Evolutionary conservation across 2,329 filamentous ascomycete species (phyloP).

Genomic region (Botrytis cinerea): DNA sequence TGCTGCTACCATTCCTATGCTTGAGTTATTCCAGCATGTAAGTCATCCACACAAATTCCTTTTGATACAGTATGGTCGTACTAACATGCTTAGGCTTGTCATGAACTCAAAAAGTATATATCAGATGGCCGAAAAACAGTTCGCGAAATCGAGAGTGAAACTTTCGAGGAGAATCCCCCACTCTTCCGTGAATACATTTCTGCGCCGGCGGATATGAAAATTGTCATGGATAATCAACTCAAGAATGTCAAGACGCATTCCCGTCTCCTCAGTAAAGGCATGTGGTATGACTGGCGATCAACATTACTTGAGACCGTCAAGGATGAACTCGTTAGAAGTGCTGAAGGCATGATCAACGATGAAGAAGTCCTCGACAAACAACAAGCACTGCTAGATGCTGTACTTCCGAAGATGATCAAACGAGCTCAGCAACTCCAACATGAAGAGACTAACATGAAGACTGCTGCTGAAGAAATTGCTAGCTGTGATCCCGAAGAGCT

Average conservation of each 20-base stretch:
- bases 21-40: constrained; percentile 90
- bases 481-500: constrained; percentile 82
- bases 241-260: constrained; percentile 96
- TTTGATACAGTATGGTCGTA: background rate
- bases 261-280: constrained; percentile 85
- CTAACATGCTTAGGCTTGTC: constrained; percentile 64
- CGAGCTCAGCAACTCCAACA: constrained; percentile 61
- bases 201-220: constrained; percentile 78
- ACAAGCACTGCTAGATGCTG: constrained; percentile 65
- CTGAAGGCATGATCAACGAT: constrained; percentile 75
- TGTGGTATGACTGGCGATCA: constrained; percentile 98
- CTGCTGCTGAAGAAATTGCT: constrained; percentile 71
- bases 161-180: constrained; percentile 84
- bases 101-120: constrained; percentile 95
- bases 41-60: constrained; percentile 40
- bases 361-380: constrained; percentile 66
- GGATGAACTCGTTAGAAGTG: constrained; percentile 74
- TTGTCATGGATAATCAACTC: constrained; percentile 93
- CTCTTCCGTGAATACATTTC: constrained; percentile 90
- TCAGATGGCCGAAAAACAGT: constrained; percentile 89
- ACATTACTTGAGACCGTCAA: constrained; percentile 84
- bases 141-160: constrained; percentile 86
- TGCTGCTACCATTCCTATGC: constrained; percentile 87
- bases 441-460: constrained; percentile 68
- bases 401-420: constrained; percentile 65